Conservation (phyloP, 129 eudicot species). For the Mikania micrantha region DNA sequence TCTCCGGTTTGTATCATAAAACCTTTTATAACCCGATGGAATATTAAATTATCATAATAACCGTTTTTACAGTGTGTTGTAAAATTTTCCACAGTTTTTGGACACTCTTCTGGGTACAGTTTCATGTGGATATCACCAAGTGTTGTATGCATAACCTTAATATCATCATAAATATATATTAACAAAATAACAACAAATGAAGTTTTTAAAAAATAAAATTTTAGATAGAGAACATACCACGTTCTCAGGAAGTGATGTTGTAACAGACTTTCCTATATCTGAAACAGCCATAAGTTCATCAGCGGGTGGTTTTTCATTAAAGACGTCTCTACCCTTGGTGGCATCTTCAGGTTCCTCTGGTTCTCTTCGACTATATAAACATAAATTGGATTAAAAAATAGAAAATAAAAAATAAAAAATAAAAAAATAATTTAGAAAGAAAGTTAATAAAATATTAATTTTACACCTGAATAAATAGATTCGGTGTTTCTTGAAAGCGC, state of each 20-base stretch:
- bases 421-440: not conserved
- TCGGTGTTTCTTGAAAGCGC: slow-evolving; percentile 96
- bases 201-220: not conserved
- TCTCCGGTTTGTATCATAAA: slow-evolving; percentile 99
- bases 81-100: slow-evolving; percentile 96
- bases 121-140: slow-evolving; percentile 94
- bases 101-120: slow-evolving; percentile 98
- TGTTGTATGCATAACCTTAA: slow-evolving; percentile 77
- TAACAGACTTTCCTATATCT: slow-evolving; percentile 75
- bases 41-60: slow-evolving; percentile 88
- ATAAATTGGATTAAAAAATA: not conserved
- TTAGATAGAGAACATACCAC: slow-evolving; percentile 46
- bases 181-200: not conserved
- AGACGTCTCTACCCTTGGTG: slow-evolving; percentile 91
- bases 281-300: slow-evolving; percentile 95
- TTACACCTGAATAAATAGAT: slow-evolving; percentile 84
- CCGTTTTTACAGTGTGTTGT: slow-evolving; percentile 96
- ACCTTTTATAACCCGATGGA: slow-evolving; percentile 96
- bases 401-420: not conserved
- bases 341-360: slow-evolving; percentile 99
- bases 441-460: not conserved
- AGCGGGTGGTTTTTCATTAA: slow-evolving; percentile 94
- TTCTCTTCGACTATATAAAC: slow-evolving; percentile 71
- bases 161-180: slow-evolving; percentile 5
- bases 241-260: slow-evolving; percentile 92